Percentiles rank a stretch among this genome's conserved stretches.
phyloP scores from a whole-genome alignment of 2,329 filamentous ascomycete species.

The Claviceps citrina region DNA sequence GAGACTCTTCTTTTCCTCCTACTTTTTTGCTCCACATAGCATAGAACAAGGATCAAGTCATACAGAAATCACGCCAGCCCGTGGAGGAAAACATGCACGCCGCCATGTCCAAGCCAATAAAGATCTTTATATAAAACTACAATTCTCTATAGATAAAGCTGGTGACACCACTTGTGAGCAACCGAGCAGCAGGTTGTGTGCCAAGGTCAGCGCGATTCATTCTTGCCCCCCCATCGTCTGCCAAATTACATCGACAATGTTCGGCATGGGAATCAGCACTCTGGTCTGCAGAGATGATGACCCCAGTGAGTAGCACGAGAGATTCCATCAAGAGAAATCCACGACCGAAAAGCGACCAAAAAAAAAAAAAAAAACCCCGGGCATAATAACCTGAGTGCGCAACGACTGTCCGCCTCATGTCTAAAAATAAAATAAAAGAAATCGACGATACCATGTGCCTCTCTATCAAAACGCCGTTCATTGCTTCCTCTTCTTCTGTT shows the following conservation, averaged over 20 bases:
- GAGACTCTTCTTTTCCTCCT: too few relatives aligned
- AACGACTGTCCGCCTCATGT: slow-evolving; percentile 6
- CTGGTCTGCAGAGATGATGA: too few relatives aligned
- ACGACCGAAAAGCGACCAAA: not conserved
- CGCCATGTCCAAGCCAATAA: too few relatives aligned
- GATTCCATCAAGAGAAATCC: not conserved
- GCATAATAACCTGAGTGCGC: slow-evolving; percentile 5
- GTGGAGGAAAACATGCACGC: too few relatives aligned
- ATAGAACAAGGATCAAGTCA: too few relatives aligned
- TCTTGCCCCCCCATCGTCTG: not conserved
- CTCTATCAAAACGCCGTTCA: slow-evolving; percentile 19
- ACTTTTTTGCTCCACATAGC: too few relatives aligned
- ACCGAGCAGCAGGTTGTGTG: not conserved
- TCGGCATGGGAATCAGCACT: not conserved
- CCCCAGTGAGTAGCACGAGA: not conserved
- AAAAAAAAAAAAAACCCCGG: not conserved
- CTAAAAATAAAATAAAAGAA: slow-evolving; percentile 7
- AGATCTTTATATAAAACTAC: slow-evolving; percentile 6
- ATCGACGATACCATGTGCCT: slow-evolving; percentile 9
- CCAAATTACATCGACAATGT: slow-evolving; percentile 1
- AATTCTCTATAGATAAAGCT: slow-evolving; percentile 2
- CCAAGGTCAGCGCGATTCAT: not conserved
- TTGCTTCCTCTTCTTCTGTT: slow-evolving; percentile 4
- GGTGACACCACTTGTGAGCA: too few relatives aligned
- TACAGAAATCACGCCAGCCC: too few relatives aligned